These are phyloP conservation scores for Podosphaera xanthii DNA, from an alignment of 2,329 filamentous ascomycete genomes.

Conservation along the genomic window DNA sequence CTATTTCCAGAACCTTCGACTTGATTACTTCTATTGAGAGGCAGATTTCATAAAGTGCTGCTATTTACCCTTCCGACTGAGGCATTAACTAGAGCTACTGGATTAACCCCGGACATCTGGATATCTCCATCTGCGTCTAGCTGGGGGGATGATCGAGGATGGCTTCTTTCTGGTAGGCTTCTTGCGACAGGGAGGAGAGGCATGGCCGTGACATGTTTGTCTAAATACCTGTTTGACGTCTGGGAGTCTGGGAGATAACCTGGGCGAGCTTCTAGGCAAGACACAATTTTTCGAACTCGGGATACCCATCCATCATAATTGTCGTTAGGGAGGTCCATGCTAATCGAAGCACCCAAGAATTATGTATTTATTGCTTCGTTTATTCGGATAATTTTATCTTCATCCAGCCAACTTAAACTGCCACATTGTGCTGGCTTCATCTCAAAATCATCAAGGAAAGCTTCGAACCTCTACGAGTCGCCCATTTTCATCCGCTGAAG, in stretches of 20 bases:
- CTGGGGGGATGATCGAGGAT: too few species aligned
- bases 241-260: not conserved
- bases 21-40: not conserved
- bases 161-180: not conserved
- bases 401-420: not conserved
- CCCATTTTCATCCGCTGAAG: too few species aligned
- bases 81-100: not conserved
- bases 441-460: not conserved
- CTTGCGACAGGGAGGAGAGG: not conserved
- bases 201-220: not conserved
- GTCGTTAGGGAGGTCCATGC: not conserved
- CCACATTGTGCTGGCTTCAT: not conserved
- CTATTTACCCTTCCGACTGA: not conserved
- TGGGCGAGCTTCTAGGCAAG: not conserved
- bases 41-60: not conserved
- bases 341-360: not conserved
- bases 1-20: not conserved
- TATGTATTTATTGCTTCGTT: not conserved
- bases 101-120: not conserved
- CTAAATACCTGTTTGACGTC: not conserved
- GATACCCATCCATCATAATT: not conserved
- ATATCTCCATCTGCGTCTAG: not conserved
- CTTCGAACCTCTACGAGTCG: not conserved
- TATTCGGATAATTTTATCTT: not conserved
- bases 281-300: not conserved